These are phyloP conservation scores for Tolypocladium endophyticum DNA, from an alignment of 2,329 filamentous ascomycete species.

Conservation along the genomic window DNA sequence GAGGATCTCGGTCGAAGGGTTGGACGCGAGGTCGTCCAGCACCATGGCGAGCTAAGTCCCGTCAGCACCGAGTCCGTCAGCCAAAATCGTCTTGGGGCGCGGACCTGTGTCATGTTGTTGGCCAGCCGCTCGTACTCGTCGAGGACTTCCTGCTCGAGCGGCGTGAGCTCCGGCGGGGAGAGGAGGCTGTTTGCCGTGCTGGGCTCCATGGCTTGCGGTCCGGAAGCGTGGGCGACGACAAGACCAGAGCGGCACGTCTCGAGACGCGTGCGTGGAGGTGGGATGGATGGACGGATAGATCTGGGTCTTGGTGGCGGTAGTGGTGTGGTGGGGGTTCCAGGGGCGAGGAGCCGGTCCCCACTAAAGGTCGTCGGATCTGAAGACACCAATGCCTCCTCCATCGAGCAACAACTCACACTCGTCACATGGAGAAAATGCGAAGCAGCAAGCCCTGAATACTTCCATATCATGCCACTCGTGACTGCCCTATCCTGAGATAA, in stretches of 20 bases:
- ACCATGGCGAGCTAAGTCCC: conserved; percentile 38
- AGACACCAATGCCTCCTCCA: too few relatives aligned
- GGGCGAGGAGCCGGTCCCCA: not conserved
- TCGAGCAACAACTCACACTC: too few relatives aligned
- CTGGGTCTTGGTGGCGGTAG: not conserved
- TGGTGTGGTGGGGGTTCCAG: not conserved
- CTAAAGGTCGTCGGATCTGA: not conserved
- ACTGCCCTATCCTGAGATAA: conserved; percentile 2
- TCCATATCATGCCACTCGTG: conserved; percentile 6
- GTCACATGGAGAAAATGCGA: not conserved
- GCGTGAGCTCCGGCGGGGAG: conserved; percentile 50
- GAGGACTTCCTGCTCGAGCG: conserved; percentile 85
- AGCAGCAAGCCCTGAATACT: not conserved
- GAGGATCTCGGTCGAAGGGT: conserved; percentile 70
- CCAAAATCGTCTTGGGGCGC: too few relatives aligned
- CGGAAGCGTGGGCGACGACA: not conserved
- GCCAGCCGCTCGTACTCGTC: conserved; percentile 86
- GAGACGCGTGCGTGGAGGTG: not conserved
- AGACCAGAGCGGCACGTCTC: not conserved
- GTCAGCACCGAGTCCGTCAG: not conserved
- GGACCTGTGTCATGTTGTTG: conserved; percentile 83
- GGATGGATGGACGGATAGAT: not conserved
- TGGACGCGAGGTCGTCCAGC: conserved; percentile 53
- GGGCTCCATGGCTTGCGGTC: conserved; percentile 7
- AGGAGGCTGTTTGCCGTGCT: conserved; percentile 14